Conservation (phyloP, 2,329 filamentous ascomycete genomes). For the Colletotrichum chlorophyti region DNA sequence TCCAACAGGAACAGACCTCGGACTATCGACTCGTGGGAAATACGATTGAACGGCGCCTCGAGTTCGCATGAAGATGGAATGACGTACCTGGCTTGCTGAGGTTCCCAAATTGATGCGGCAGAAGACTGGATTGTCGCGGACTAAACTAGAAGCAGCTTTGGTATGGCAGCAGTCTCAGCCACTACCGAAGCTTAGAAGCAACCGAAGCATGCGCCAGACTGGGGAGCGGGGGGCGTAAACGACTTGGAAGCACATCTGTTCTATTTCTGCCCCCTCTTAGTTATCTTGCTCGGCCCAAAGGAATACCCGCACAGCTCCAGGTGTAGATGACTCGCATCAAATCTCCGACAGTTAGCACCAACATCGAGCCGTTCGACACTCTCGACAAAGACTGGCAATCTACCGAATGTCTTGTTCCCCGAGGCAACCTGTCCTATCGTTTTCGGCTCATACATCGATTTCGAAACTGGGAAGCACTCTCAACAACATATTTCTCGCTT, state of each 20-base stretch:
- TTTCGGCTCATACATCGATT: no score
- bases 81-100: constrained; percentile 9
- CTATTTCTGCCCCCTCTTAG: neutral
- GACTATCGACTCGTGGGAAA: neutral
- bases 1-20: neutral
- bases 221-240: no score
- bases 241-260: no score
- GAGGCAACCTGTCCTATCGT: no score
- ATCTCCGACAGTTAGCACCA: no score
- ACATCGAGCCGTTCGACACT: no score
- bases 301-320: no score
- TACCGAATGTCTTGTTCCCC: no score
- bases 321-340: no score
- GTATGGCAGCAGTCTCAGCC: neutral
- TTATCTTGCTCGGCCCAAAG: neutral
- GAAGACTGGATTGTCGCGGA: neutral
- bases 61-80: neutral
- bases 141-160: constrained; percentile 2
- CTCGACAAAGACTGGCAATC: no score
- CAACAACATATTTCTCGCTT: no score
- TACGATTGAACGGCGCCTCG: neutral
- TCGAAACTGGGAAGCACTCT: no score
- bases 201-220: neutral
- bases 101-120: constrained; percentile 4
- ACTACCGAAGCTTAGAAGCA: constrained; percentile 16